Evolutionary conservation across 805 yeast species (phyloP), one percentile per base, ranked within the genome.

Genomic region (Wickerhamomyces queroliae): DNA sequence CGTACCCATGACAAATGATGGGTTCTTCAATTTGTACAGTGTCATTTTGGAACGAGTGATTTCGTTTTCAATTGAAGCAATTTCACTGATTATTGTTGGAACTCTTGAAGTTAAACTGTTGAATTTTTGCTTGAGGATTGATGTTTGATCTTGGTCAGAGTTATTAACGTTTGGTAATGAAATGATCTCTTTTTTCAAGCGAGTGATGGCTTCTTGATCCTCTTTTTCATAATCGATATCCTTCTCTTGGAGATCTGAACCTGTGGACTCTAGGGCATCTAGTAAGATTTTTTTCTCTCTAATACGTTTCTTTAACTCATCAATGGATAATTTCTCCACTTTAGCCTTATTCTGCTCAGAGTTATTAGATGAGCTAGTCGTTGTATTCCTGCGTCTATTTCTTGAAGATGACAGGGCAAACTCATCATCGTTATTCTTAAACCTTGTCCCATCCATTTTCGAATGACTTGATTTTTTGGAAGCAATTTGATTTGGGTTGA

Each of bases 371-470:
- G 33, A 27, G 16, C 34, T 22, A 20, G 38, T 38, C 10, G 32
- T 30, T 6, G 35, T 41, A 4, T 21, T 32, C n/a, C 57, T 45
- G 49, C 60, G 48, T 47, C 60, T 45, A 43, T 55, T 52, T 49
- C 58, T 52, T 9, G 57, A 47, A 4, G 46, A 31, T 1, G 53
- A 48, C 4, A 41, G 28, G 5, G 46, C 35, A 20, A 55, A 63
- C 36, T 78, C 79, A 44, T 78, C 78, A 52, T 85, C 96, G 53
- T 91, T 81, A 56, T 89, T 85, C 54, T 85, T 89, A 64, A 76
- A 84, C 43, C 80, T 71, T 1, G 84, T 53, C 2, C 58, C 59
- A 39, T 55, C 55, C 13, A 52, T 34, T 36, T 41, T 53, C 3
- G 59, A 52, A 30, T 45, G 35, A 24, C 66, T 53, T 40, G 58